These are phyloP conservation scores for Saposhnikovia divaricata DNA, from an alignment of 129 eudicot species.

Conservation along the genomic window DNA sequence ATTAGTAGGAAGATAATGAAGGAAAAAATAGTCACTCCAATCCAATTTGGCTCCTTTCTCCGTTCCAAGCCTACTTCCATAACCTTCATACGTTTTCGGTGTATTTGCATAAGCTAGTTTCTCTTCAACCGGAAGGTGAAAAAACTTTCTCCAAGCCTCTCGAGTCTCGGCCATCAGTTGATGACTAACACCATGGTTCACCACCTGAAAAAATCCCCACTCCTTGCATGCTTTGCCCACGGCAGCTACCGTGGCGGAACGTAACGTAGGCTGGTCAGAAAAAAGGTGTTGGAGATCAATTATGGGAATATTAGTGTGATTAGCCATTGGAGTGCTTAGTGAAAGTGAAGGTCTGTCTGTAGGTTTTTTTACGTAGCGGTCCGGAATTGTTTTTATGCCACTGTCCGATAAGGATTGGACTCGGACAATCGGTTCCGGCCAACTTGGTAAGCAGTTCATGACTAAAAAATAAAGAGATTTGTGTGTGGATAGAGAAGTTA, in stretches of 20 bases:
- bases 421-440: constrained; percentile 78
- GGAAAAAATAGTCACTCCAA: constrained; percentile 73
- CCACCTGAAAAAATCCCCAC: constrained; percentile 74
- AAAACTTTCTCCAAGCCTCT: constrained; percentile 60
- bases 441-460: constrained; percentile 24
- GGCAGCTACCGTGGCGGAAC: constrained; percentile 15
- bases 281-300: constrained; percentile 22
- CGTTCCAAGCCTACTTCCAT: constrained; percentile 66
- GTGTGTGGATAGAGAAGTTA: neutral
- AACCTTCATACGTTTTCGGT: constrained; percentile 67
- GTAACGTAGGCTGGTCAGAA: constrained; percentile 21
- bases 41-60: constrained; percentile 56
- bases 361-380: constrained; percentile 40
- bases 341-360: constrained; percentile 28
- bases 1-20: constrained; percentile 33
- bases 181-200: constrained; percentile 61
- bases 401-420: constrained; percentile 67
- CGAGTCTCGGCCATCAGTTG: constrained; percentile 32
- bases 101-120: constrained; percentile 51
- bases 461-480: neutral
- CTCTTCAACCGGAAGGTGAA: constrained; percentile 46
- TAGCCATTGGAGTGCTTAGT: neutral
- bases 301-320: constrained; percentile 14
- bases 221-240: constrained; percentile 44
- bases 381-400: constrained; percentile 48